These are phyloP conservation scores for Spergularia bocconei DNA, from an alignment of 148 eudicot genomes.

Conservation along the genomic window DNA sequence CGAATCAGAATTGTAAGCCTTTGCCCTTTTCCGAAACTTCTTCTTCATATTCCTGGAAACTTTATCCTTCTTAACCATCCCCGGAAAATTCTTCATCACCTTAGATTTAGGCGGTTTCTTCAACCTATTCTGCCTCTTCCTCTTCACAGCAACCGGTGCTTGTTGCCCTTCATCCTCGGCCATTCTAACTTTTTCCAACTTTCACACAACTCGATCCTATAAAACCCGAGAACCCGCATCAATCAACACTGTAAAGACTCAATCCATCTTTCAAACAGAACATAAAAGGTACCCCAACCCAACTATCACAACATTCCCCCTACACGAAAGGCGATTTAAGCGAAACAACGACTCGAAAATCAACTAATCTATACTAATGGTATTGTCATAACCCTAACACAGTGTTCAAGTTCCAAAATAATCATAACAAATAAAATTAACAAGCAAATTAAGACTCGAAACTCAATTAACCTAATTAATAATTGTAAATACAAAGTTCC, in stretches of 20 bases:
- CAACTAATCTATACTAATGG: too few relatives aligned
- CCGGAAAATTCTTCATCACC: conserved; percentile 29
- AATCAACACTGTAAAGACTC: not conserved
- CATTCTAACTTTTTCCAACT: conserved; percentile 13
- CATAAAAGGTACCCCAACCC: not conserved
- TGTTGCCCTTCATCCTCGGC: conserved; percentile 16
- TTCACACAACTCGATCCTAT: conserved; percentile 20
- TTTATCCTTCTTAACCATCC: conserved; percentile 47
- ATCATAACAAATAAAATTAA: too few relatives aligned
- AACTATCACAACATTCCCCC: not conserved
- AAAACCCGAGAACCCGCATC: not conserved
- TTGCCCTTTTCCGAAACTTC: conserved; percentile 58
- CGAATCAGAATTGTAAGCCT: conserved; percentile 74
- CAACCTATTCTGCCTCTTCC: conserved; percentile 28
- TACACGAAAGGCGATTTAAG: not conserved
- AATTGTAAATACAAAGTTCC: too few relatives aligned
- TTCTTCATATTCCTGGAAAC: conserved; percentile 54
- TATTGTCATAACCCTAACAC: too few relatives aligned
- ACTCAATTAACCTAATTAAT: too few relatives aligned
- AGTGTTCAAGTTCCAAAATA: too few relatives aligned
- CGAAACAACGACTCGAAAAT: not conserved
- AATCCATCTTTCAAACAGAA: not conserved
- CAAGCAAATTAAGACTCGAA: too few relatives aligned
- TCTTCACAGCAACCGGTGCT: not conserved
- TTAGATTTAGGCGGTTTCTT: conserved; percentile 22